phyloP scores from a whole-genome alignment of 202 grass and related monocot genomes.

The Cymbopogon flexuosus region DNA sequence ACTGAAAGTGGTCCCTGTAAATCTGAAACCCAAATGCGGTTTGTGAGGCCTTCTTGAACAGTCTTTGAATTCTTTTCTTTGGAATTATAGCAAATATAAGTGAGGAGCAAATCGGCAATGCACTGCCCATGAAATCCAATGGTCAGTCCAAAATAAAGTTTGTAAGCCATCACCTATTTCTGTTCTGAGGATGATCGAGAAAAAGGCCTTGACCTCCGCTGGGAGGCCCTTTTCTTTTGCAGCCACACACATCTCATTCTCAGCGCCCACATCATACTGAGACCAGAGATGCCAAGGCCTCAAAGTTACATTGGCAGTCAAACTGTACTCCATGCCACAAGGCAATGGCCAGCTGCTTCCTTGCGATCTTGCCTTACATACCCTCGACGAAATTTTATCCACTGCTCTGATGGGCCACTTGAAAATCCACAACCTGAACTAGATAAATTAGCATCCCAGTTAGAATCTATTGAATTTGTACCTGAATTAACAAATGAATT shows the following conservation, averaged over 20 bases:
- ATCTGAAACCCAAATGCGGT: neutral
- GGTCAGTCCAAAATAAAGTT: neutral
- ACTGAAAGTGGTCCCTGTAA: neutral
- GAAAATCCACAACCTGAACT: neutral
- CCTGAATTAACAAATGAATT: neutral
- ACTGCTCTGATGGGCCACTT: neutral
- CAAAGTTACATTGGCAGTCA: neutral
- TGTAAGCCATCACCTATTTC: neutral
- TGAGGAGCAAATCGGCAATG: neutral
- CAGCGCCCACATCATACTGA: neutral
- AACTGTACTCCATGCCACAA: neutral
- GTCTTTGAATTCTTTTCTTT: neutral
- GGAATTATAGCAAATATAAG: neutral
- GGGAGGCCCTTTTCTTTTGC: neutral
- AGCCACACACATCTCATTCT: neutral
- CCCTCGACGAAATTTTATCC: neutral
- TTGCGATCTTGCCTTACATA: neutral
- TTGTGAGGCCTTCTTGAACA: neutral
- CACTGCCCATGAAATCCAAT: neutral
- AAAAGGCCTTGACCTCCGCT: neutral
- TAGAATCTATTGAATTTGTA: neutral
- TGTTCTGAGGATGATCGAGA: neutral
- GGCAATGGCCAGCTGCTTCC: neutral
- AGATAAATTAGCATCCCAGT: neutral
- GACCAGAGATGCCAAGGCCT: neutral